Evolutionary conservation across 148 eudicot genomes (phyloP), one percentile per base, ranked within the genome.

Genomic region (Camellia sinensis): DNA sequence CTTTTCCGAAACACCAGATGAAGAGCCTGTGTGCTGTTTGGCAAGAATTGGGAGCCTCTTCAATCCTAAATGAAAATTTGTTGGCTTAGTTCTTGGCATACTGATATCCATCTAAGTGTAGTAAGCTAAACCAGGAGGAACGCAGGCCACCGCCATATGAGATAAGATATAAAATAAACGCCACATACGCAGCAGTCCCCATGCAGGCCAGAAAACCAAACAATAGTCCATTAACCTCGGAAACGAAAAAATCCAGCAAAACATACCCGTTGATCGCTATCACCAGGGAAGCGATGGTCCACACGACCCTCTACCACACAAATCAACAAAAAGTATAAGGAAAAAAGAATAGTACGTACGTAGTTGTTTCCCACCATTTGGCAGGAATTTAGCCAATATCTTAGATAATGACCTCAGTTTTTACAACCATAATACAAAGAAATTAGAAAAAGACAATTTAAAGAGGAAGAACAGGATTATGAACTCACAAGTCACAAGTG

Each of bases 251-350:
- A 80, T 95, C 93, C n/a, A 87, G 60, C 69, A 95, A 67, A 40
- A 95, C 93, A 66, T 95, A 95, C 11, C 88, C 87, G 50, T 95
- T 95, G 56, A 93, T 95, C 78, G 84, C 90, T 83, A 95, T 92
- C 78, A 95, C 97, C 43, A 93, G 57, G 6, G 85, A 87, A 73
- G 91, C 86, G 40, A 95, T 91, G 0, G 84, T 84, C 99, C 99
- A 95, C 62, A 95, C 89, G 67, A 82, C 40, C 77, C 80, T 89
- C 97, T 95, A 79, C 83, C 72, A 53, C 71, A 75, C 61, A 29
- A 18, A 65, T n/a, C 4, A 4, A 6, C 48, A 48, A 29, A 5
- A 62, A 15, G 37, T 45, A 71, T 60, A 13, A 22, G 29, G 8
- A 44, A 7, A 7, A 40, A 50, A 5, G 1, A 44, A 37, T 11